Base-by-base conservation (phyloP, 1,284 basidiomycete genomes). In the Calocybe gambosa region DNA sequence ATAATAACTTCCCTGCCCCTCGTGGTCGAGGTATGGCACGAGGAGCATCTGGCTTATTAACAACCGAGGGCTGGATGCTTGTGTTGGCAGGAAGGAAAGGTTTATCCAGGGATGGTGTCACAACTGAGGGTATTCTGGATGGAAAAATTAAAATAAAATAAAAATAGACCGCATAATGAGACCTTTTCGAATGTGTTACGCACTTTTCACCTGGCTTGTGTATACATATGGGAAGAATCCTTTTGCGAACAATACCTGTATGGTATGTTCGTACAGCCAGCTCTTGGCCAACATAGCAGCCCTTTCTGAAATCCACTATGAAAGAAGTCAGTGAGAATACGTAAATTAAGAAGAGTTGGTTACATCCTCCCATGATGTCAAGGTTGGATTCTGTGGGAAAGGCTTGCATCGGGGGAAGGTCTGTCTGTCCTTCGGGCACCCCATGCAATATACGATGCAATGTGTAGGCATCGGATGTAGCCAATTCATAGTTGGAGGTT, bases 281-380 rank as follows among this genome's bases (percentile, higher is more conserved):
- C 60, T 99, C 96, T 70, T 99, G 96, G 2, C 96, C 96, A 1
- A 99, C 84, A 61, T 98, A 99, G 64, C 96, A 99, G 5, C 96
- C 96, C 68, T 99, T 99, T 41, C 89, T 76, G 63, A 97, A 97
- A 65, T 98, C 93, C 57, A 99, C 93, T 94, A 57, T 50, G 45
- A 33, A 9, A 18, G 3, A 43, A 45, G 47, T 35, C 50, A 29
- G 49, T 36, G 49, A 21, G 47, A 41, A n/a, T 23, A 20, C 28
- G 19, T 21, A 31, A 43, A 46, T 42, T 28, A 40, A 47, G 52
- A 23, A 23, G 21, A 31, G 41, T 41, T 34, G 58, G 86, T 70
- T 58, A 94, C 92, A 69, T 60, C 83, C 95, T 49, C 91, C 88
- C 85, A 96, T 96, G 43, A 89, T 71, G 63, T 99, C 95, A 56